Evolutionary conservation across 305 asterid species (phyloP).

Genomic region (Rubia tinctorum): DNA sequence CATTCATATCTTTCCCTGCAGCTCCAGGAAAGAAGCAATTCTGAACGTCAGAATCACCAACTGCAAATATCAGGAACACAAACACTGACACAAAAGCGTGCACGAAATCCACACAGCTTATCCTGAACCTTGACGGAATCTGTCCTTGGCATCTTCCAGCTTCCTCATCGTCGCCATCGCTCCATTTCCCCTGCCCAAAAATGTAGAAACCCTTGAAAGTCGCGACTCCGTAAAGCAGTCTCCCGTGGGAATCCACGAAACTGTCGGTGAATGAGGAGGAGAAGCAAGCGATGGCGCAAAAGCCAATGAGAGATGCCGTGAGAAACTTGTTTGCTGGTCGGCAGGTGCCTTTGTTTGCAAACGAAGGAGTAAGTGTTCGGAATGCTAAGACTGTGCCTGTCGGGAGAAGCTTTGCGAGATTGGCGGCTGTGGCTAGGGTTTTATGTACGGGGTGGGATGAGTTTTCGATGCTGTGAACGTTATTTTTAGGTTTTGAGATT

Average conservation of each 20-base stretch:
- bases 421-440: conserved; percentile 53
- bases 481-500: not conserved
- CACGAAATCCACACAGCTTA: conserved; percentile 39
- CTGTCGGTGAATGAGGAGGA: conserved; percentile 59
- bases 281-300: conserved; percentile 43
- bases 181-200: conserved; percentile 32
- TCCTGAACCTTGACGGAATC: conserved; percentile 1
- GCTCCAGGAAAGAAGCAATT: conserved; percentile 39
- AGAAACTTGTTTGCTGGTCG: conserved; percentile 38
- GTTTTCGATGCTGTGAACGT: not conserved
- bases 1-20: conserved; percentile 39
- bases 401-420: conserved; percentile 65
- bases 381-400: conserved; percentile 62
- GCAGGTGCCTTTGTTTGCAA: conserved; percentile 52
- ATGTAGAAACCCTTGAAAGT: conserved; percentile 50
- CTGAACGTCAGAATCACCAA: conserved; percentile 49
- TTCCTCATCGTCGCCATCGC: not conserved
- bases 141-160: not conserved
- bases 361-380: conserved; percentile 48
- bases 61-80: conserved; percentile 53
- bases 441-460: conserved; percentile 32
- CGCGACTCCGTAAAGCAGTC: conserved; percentile 46
- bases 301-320: conserved; percentile 29
- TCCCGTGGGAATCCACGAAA: conserved; percentile 37
- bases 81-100: conserved; percentile 44